Evolutionary conservation across 305 asterid genomes (phyloP).

Genomic region (Ajuga reptans): DNA sequence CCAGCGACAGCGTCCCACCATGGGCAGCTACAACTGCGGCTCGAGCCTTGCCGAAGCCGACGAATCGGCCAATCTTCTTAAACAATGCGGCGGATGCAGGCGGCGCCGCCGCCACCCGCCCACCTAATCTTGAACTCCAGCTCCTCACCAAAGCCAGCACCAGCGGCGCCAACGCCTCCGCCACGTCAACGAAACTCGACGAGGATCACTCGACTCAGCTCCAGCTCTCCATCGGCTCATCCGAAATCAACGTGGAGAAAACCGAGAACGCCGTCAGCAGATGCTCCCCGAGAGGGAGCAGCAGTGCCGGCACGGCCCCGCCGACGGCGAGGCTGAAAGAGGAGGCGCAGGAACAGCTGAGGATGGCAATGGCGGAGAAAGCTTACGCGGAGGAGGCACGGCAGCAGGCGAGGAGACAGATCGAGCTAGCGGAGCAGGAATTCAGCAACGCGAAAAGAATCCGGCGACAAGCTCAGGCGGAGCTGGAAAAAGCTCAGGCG

Average conservation of each 20-base stretch:
- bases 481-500: constrained; percentile 50
- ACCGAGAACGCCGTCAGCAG: neutral
- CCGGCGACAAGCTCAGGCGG: constrained; percentile 58
- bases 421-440: constrained; percentile 65
- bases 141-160: constrained; percentile 34
- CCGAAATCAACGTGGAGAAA: constrained; percentile 27
- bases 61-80: constrained; percentile 13
- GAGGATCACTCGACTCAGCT: constrained; percentile 48
- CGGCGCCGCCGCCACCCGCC: neutral
- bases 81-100: neutral
- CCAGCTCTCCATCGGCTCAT: constrained; percentile 66
- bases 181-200: constrained; percentile 19
- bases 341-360: constrained; percentile 38
- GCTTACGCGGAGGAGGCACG: constrained; percentile 68
- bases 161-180: neutral
- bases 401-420: constrained; percentile 53
- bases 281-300: constrained; percentile 33
- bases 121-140: constrained; percentile 44
- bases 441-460: constrained; percentile 63
- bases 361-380: constrained; percentile 56
- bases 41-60: constrained; percentile 15
- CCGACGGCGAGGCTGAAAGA: constrained; percentile 26
- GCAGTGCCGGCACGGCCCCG: neutral
- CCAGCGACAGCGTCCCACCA: constrained; percentile 45
- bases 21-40: constrained; percentile 17